These are phyloP conservation scores for Metarhizium album DNA, from an alignment of 2,329 filamentous ascomycete genomes.

Conservation along the genomic window DNA sequence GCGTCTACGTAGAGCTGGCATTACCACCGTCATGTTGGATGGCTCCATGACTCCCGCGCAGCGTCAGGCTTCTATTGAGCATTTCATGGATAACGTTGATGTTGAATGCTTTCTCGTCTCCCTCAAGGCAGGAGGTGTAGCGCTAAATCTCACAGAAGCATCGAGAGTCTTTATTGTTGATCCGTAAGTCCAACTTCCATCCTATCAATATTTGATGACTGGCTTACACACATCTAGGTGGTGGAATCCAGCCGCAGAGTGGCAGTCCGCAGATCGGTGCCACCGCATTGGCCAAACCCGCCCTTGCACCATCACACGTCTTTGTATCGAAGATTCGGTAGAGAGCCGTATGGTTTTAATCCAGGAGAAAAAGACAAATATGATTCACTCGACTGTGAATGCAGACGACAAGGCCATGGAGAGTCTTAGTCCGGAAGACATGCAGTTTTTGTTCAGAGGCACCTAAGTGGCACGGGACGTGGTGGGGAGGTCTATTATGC, in stretches of 20 bases:
- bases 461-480: not conserved
- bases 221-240: slow-evolving; percentile 40
- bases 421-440: slow-evolving; percentile 78
- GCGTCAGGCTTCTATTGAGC: slow-evolving; percentile 84
- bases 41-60: slow-evolving; percentile 94
- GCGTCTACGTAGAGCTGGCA: slow-evolving; percentile 90
- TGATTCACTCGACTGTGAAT: slow-evolving; percentile 97
- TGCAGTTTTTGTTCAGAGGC: slow-evolving; percentile 93
- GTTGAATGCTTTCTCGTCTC: slow-evolving; percentile 96
- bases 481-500: not conserved
- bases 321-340: slow-evolving; percentile 95
- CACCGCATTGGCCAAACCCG: slow-evolving; percentile 93
- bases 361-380: slow-evolving; percentile 96
- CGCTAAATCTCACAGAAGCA: slow-evolving; percentile 88
- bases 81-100: slow-evolving; percentile 91
- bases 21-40: slow-evolving; percentile 96
- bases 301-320: slow-evolving; percentile 84
- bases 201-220: not conserved
- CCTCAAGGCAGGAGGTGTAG: slow-evolving; percentile 90
- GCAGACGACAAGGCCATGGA: slow-evolving; percentile 85
- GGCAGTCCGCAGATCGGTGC: slow-evolving; percentile 90
- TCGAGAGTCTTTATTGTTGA: slow-evolving; percentile 94
- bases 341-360: slow-evolving; percentile 91
- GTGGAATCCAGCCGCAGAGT: slow-evolving; percentile 99
- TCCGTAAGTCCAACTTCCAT: slow-evolving; percentile 50